Base-by-base conservation (phyloP, 345 rosid genomes). In the Limnanthes douglasii region DNA sequence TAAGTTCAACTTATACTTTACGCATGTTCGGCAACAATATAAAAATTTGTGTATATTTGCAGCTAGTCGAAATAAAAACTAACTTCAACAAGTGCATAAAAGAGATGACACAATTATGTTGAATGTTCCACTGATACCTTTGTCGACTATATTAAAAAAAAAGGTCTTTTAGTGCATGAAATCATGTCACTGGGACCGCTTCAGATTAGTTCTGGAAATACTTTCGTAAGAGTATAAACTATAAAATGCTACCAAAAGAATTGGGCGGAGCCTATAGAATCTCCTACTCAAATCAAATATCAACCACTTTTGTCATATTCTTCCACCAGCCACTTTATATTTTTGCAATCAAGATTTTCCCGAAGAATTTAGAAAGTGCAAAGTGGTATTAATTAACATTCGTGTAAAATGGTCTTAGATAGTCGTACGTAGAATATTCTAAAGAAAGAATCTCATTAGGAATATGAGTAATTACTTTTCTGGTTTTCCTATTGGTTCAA, bases 91-190 rank as follows among this genome's bases (percentile, higher is more conserved):
- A 27, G 29, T 41, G 35, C 37, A 34, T 24, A 20, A 8, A 48
- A 39, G 39, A 43, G 32, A 23, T 6, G 22, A 56, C 25, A 44
- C 11, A 48, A 54, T 69, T 48, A 60, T 94, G 78, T 69, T 72
- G 44, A 82, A 86, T 34, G 60, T 64, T 45, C 62, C 59, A 40
- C 85, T 78, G 63, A 52, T 45, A 38, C 78, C 83, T 50, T 94
- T 78, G 68, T 82, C 97, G 39, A 82, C 57, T 33, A 86, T 48
- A 43, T 78, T 48, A 60, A 86, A 75, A n/a, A n/a, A 14, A 82
- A 85, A 26, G 94, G 85, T 55, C 65, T 75, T 57, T 94, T 73
- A 28, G 97, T 82, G 57, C 82, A 86, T 44, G 97, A 93, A 65
- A 78, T 65, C 42, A 86, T 49, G 70, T 86, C 93, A 46, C 68